These are phyloP conservation scores for Leucosporidium yakuticum DNA, from an alignment of 768 basidiomycete species.

Conservation along the genomic window DNA sequence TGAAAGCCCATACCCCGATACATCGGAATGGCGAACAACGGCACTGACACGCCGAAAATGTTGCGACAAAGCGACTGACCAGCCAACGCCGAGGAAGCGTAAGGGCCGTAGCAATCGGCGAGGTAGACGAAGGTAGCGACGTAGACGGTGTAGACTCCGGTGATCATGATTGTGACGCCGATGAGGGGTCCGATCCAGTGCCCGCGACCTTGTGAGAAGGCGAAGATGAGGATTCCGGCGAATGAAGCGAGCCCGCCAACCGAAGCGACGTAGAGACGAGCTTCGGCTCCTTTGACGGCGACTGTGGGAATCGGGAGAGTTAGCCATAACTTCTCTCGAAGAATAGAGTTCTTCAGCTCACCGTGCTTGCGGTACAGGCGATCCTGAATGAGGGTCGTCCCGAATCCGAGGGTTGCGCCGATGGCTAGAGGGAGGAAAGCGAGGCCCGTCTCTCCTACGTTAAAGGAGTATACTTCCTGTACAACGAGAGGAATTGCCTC, in stretches of 20 bases:
- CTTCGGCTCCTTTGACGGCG: too few species aligned
- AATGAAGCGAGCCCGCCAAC: too few species aligned
- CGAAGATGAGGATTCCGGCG: constrained; percentile 45
- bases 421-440: constrained; percentile 20
- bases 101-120: constrained; percentile 41
- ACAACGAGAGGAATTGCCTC: constrained; percentile 46
- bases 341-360: not conserved
- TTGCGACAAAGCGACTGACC: constrained; percentile 43
- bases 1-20: too few species aligned
- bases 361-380: constrained; percentile 14
- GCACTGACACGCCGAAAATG: constrained; percentile 49
- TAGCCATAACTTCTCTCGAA: too few species aligned
- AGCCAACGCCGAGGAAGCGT: constrained; percentile 24
- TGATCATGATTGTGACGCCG: constrained; percentile 32
- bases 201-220: constrained; percentile 37
- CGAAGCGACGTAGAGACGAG: too few species aligned
- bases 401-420: not conserved
- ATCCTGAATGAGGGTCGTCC: constrained; percentile 13
- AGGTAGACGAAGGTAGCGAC: constrained; percentile 29
- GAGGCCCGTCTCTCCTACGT: constrained; percentile 15
- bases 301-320: too few species aligned
- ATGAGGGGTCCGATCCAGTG: constrained; percentile 45
- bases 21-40: too few species aligned
- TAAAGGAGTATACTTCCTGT: constrained; percentile 14
- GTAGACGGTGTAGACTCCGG: constrained; percentile 4